Conservation (phyloP, 2,329 filamentous ascomycete genomes). For the Aspergillus sp. region DNA sequence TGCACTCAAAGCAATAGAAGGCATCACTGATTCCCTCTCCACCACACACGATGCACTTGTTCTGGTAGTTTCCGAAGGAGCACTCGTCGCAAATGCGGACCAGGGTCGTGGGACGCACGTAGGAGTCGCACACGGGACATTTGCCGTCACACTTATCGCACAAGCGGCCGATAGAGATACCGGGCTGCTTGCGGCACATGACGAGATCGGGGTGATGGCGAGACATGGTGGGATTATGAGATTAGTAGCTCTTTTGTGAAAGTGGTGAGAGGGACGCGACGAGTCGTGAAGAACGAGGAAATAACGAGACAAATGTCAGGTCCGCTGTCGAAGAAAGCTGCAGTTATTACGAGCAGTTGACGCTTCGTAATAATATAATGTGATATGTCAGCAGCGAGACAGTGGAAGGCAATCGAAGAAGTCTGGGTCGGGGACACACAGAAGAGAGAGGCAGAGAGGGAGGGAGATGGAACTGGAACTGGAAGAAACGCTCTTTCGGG, state of each 20-base stretch:
- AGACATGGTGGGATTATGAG: slow-evolving; percentile 64
- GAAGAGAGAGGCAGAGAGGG: not conserved
- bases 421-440: not conserved
- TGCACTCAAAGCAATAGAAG: slow-evolving; percentile 99
- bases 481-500: not conserved
- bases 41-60: slow-evolving; percentile 98
- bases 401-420: not conserved
- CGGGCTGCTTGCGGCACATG: slow-evolving; percentile 98
- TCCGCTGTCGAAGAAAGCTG: not conserved
- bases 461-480: no score
- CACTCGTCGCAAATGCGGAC: slow-evolving; percentile 99
- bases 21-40: slow-evolving; percentile 97
- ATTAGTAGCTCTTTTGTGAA: not conserved
- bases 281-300: not conserved
- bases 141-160: slow-evolving; percentile 99
- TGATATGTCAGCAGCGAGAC: not conserved
- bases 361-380: not conserved
- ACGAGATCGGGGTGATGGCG: slow-evolving; percentile 97
- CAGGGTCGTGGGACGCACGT: slow-evolving; percentile 95
- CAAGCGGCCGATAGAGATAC: slow-evolving; percentile 96
- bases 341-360: not conserved
- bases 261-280: not conserved
- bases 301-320: not conserved
- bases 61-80: slow-evolving; percentile 99
- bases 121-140: slow-evolving; percentile 97